Conservation (phyloP, 148 eudicot species). For the Vaccinium macrocarpon region DNA sequence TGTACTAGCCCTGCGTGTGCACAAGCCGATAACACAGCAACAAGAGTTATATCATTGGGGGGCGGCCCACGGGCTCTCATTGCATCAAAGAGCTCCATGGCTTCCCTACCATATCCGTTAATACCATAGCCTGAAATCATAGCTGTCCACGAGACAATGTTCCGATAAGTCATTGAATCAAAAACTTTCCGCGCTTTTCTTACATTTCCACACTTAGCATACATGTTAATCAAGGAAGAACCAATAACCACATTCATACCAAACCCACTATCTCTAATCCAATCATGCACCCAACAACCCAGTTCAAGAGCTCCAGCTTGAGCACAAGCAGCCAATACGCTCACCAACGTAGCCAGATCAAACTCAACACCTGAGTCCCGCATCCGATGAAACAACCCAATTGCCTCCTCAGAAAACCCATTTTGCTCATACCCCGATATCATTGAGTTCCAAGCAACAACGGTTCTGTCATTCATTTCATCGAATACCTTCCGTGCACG, state of each 20-base stretch:
- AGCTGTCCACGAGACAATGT: slow-evolving; percentile 54
- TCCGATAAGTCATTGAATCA: slow-evolving; percentile 33
- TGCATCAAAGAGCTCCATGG: slow-evolving; percentile 40
- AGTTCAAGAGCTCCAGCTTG: slow-evolving; percentile 52
- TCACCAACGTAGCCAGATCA: slow-evolving; percentile 48
- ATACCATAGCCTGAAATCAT: slow-evolving; percentile 55
- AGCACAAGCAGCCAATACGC: slow-evolving; percentile 60
- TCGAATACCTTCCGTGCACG: slow-evolving; percentile 54
- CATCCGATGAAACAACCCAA: slow-evolving; percentile 51
- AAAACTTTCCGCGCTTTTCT: slow-evolving; percentile 49
- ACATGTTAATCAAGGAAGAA: slow-evolving; percentile 53
- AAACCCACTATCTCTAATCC: slow-evolving; percentile 22
- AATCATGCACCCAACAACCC: slow-evolving; percentile 51
- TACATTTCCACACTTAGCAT: slow-evolving; percentile 54
- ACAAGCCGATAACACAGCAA: slow-evolving; percentile 57
- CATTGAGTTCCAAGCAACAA: slow-evolving; percentile 66
- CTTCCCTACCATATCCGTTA: slow-evolving; percentile 57
- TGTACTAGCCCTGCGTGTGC: slow-evolving; percentile 55
- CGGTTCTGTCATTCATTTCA: slow-evolving; percentile 45
- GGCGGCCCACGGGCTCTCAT: slow-evolving; percentile 36
- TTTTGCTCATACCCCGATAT: slow-evolving; percentile 63
- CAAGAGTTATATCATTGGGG: slow-evolving; percentile 53
- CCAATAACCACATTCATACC: slow-evolving; percentile 35
- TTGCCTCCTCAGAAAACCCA: slow-evolving; percentile 42
- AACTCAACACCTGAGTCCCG: slow-evolving; percentile 32